Base-by-base conservation (phyloP, 768 basidiomycete species). In the Neoboletus brunneissimus region DNA sequence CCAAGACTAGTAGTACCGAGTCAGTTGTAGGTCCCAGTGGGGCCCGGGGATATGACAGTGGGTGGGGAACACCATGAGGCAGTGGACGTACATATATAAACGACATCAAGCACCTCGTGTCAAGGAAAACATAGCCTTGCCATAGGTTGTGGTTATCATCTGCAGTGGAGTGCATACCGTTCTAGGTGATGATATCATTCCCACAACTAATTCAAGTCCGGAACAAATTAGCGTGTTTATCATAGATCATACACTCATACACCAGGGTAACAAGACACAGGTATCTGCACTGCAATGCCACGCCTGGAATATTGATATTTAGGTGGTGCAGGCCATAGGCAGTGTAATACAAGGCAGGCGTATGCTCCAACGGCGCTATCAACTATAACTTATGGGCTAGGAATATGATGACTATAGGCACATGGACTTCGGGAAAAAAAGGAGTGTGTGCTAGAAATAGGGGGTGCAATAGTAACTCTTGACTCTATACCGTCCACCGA, bases 301-400 rank as follows among this genome's bases (percentile, higher is more conserved):
- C 18, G 25, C 34, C 31, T 18, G 34, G 4, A 48, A 58, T 53
- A 53, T 5, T 20, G 35, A 38, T 41, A 46, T 53, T 62, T 42
- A 45, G 42, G 38, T 22, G 15, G 25, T 48, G 51, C 54, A 56
- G 48, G 27, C 41, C 62, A 43, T 54, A 47, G 42, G 35, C 59
- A 49, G 40, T 38, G 57, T 57, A 55, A 49, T 69, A 68, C 67
- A 68, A 8, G 48, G 45, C 29, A 23, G 46, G 20, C 51, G 25
- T 54, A 48, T 31, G 37, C 41, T 59, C 53, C 56, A 27, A 53
- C 9, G 55, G 40, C 44, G 23, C 31, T 42, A 41, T 59, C 57
- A 41, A 56, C 48, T 37, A 69, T 69, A 70, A 70, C 15, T 70
- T 67, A 70, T 32, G 42, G 44, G 48, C 34, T 44, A 54, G 48